phyloP scores from a whole-genome alignment of 345 rosid genomes.

The Chamaenerion angustifolium region DNA sequence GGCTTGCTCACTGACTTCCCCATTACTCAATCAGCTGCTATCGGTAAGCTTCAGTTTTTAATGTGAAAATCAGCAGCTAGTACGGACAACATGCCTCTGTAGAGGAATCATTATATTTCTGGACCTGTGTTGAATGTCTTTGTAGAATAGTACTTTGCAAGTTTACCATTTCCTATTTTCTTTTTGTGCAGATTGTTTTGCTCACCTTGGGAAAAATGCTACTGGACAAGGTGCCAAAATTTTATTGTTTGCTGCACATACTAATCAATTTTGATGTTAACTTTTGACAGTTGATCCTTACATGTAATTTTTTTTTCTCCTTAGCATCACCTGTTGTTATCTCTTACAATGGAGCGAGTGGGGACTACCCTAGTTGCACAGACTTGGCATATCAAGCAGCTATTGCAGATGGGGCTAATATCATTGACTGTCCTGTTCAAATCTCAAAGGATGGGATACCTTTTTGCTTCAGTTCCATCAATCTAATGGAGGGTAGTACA shows the following conservation, averaged over 20 bases:
- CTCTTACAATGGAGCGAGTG: constrained; percentile 87
- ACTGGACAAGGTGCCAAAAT: constrained; percentile 34
- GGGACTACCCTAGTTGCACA: constrained; percentile 81
- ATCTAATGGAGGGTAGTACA: constrained; percentile 40
- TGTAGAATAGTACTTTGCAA: constrained; percentile 1
- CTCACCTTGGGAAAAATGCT: constrained; percentile 47
- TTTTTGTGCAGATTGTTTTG: constrained; percentile 53
- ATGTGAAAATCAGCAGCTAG: neutral
- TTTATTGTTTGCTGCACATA: neutral
- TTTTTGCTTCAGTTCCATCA: constrained; percentile 46
- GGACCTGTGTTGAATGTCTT: neutral
- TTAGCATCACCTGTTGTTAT: constrained; percentile 41
- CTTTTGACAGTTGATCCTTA: neutral
- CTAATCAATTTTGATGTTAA: neutral
- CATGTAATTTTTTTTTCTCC: constrained; percentile 9
- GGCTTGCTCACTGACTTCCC: constrained; percentile 88
- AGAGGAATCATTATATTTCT: neutral
- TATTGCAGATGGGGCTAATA: constrained; percentile 53
- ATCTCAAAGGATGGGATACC: constrained; percentile 60
- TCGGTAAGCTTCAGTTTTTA: constrained; percentile 23
- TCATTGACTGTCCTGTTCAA: constrained; percentile 82
- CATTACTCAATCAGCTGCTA: constrained; percentile 56
- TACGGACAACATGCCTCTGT: no score
- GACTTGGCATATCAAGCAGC: constrained; percentile 65
- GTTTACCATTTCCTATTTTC: constrained; percentile 16